A percentile compares a stretch with the other conserved stretches of the same genome.
These are phyloP conservation scores for Amphicarpaea edgeworthii DNA, from an alignment of 306 rosid species.

Conservation along the genomic window DNA sequence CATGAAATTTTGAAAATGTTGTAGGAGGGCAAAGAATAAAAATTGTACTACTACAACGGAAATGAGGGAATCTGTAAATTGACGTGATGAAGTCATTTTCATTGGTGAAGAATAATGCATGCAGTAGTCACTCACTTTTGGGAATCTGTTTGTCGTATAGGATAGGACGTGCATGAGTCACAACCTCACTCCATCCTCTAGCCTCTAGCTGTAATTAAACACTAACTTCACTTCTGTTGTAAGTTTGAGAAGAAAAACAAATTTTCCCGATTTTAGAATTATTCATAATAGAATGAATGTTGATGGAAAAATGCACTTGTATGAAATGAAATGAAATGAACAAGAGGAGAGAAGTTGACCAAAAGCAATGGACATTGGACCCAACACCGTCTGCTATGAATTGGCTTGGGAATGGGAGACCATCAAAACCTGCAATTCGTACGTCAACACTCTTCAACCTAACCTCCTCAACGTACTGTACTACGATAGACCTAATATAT, in stretches of 20 bases:
- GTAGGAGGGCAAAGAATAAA: neutral
- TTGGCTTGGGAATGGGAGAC: slow-evolving; percentile 3
- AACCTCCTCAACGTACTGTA: too few relatives aligned
- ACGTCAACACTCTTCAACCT: too few relatives aligned
- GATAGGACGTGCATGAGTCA: slow-evolving; percentile 4
- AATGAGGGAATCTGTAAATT: slow-evolving; percentile 19
- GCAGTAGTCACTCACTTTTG: neutral
- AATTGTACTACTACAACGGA: neutral
- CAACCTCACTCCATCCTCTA: neutral
- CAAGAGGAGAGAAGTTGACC: slow-evolving; percentile 7
- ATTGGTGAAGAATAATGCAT: neutral
- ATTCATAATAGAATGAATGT: too few relatives aligned
- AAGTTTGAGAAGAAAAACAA: too few relatives aligned
- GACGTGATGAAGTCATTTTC: slow-evolving; percentile 30
- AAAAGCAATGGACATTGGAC: neutral
- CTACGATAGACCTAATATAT: too few relatives aligned
- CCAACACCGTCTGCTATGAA: too few relatives aligned
- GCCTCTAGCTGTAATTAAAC: neutral
- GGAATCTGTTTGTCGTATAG: slow-evolving; percentile 12
- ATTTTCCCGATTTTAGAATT: too few relatives aligned
- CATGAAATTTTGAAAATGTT: neutral
- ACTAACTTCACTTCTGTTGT: too few relatives aligned
- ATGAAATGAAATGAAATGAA: slow-evolving; percentile 3
- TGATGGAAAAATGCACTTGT: neutral
- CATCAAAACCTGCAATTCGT: slow-evolving; percentile 36